Percentiles rank a stretch among this genome's conserved stretches.
These are phyloP conservation scores for Pyricularia pennisetigena DNA, from an alignment of 2,329 filamentous ascomycete species.

Conservation along the genomic window DNA sequence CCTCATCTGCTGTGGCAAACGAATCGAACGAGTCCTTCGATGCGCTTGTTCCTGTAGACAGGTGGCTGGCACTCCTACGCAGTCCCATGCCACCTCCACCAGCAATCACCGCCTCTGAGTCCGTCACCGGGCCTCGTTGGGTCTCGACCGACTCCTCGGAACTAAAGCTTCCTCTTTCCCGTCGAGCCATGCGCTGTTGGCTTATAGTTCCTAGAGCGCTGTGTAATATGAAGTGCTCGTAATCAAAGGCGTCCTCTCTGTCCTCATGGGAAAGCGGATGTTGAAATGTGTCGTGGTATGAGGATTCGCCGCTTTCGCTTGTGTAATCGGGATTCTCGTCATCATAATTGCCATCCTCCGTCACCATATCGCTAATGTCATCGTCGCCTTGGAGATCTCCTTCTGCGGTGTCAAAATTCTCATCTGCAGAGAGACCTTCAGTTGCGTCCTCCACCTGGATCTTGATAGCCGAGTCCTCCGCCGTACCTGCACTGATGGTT, in stretches of 20 bases:
- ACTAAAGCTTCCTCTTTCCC: conserved; percentile 42
- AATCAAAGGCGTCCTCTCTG: conserved; percentile 90
- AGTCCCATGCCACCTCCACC: background rate
- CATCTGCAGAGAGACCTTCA: background rate
- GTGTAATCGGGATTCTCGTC: conserved; percentile 29
- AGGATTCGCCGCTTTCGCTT: conserved; percentile 54
- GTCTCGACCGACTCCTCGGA: conserved; percentile 55
- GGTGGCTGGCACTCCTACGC: conserved; percentile 11
- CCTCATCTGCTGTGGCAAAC: conserved; percentile 48
- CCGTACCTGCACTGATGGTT: background rate
- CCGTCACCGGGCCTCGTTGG: conserved; percentile 36
- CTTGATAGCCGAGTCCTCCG: background rate
- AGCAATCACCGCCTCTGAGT: conserved; percentile 6
- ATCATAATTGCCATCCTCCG: conserved; percentile 25
- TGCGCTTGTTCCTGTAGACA: conserved; percentile 12
- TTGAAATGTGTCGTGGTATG: conserved; percentile 52
- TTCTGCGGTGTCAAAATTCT: conserved; percentile 9
- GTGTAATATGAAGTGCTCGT: conserved; percentile 91
- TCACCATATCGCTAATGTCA: conserved; percentile 26
- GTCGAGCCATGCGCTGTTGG: conserved; percentile 33
- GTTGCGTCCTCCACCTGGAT: background rate
- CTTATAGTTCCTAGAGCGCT: conserved; percentile 78
- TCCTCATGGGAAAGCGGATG: conserved; percentile 75
- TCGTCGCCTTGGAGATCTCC: conserved; percentile 21
- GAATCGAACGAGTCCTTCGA: conserved; percentile 37